Evolutionary conservation across 192 early-diverging fungal species (phyloP).

Genomic region (Backusella westeae): DNA sequence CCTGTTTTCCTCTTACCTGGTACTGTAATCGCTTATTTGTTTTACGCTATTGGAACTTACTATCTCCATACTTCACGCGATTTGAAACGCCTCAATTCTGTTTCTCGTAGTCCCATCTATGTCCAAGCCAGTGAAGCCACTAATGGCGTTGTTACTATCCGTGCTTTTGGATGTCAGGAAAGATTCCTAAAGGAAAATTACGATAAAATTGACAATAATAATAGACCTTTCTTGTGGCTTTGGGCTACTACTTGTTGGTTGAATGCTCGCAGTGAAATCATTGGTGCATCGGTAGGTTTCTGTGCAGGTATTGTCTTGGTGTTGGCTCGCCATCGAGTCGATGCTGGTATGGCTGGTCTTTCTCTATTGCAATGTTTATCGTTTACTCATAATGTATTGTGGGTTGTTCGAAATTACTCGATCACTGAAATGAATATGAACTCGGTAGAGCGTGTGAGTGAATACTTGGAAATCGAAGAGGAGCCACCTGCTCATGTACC

Average conservation of each 20-base stretch:
- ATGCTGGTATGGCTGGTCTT: constrained; percentile 85
- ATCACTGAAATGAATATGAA: constrained; percentile 87
- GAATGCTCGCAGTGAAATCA: constrained; percentile 74
- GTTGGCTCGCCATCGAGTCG: constrained; percentile 44
- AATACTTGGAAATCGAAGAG: constrained; percentile 79
- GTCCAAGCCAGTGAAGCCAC: constrained; percentile 74
- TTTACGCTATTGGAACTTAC: constrained; percentile 54
- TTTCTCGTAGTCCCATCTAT: constrained; percentile 70
- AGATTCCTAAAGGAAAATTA: constrained; percentile 56
- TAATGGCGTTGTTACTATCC: constrained; percentile 73
- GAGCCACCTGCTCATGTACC: constrained; percentile 47
- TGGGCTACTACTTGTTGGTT: constrained; percentile 87
- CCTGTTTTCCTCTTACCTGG: constrained; percentile 58
- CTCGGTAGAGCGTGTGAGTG: constrained; percentile 80
- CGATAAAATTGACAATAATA: constrained; percentile 58
- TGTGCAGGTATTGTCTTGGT: constrained; percentile 64
- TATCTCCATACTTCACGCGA: constrained; percentile 67
- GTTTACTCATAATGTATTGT: constrained; percentile 76
- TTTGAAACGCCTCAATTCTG: constrained; percentile 83
- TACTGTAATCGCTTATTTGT: constrained; percentile 35
- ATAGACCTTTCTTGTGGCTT: constrained; percentile 78
- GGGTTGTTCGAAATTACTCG: constrained; percentile 75
- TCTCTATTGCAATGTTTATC: constrained; percentile 76
- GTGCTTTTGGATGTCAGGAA: constrained; percentile 73
- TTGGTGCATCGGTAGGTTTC: constrained; percentile 70